Evolutionary conservation across 305 asterid genomes (phyloP), one percentile per base, ranked within the genome.

Genomic region (Solanum hybrid): DNA sequence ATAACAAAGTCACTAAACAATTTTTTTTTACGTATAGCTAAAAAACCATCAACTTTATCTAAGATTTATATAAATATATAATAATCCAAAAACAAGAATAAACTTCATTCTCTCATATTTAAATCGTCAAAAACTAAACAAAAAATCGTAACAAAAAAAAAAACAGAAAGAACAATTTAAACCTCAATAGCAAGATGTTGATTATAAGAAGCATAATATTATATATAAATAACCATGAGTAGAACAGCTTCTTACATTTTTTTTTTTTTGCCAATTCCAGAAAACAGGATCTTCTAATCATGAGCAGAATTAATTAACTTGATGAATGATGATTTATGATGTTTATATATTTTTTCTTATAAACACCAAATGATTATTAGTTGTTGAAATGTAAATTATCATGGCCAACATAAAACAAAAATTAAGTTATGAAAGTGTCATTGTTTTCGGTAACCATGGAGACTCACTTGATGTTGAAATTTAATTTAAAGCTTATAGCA

Each of bases 381-480:
- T 64, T 22, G 73, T 64, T 64, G 73, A 64, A 22, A 64, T 64
- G 73, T 64, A 22, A 64, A 9, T 64, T 64, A 4, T 64, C 73
- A 64, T 64, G 24, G 34, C 19, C 17, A 17, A 87, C 24, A 40
- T 38, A 75, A 38, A 73, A 37, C 8, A 45, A 10, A 72, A 11
- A 87, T 7, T 71, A 73, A 29, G 35, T 10, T 29, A 87, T 32
- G 8, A 69, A 77, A 2, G 26, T 87, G 85, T 87, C 85, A 14
- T 51, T 87, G 89, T 75, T 42, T 85, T 4, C 40, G 89, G 89
- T 75, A 87, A 73, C 35, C 34, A 24, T 87, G 32, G 89, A 64
- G 84, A 17, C 71, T 38, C 32, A 77, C 32, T 87, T 87, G 89
- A 87, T 75, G 85, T 34, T 75, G 89, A 87, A 87, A 29, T 60